Evolutionary conservation across 1,284 basidiomycete genomes (phyloP), one percentile per base, ranked within the genome.

Genomic region (Melampsora allii-populina): DNA sequence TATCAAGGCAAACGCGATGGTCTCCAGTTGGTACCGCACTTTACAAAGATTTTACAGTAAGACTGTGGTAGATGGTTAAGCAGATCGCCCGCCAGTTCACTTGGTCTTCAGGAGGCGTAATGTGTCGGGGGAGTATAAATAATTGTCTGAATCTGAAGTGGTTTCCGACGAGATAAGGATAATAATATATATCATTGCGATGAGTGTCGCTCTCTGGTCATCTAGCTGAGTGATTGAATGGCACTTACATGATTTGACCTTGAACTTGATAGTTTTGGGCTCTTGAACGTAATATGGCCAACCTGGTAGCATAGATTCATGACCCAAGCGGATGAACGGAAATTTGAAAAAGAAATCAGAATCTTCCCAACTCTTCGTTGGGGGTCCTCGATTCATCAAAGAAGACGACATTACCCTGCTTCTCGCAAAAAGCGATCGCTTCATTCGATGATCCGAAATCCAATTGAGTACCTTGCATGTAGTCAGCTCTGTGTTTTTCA

Each of bases 381-480:
- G 42, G 42, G 12, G 14, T 42, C 2, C 42, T 42, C 3, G 12
- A 42, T 42, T 42, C 14, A 14, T 42, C 17, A 10, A 19, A 19
- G 3, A 31, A 39, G 46, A 17, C 46, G 12, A 14, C 84, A 14
- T 67, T 78, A 88, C 91, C 91, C 85, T 94, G 91, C 84, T 92
- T 92, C 84, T 92, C 91, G 50, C 91, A 90, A 79, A 98, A 98
- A 81, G 92, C 90, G 76, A 96, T 86, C 29, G 96, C 95, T 80
- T 94, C 93, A 81, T 94, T 92, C 83, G 91, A 92, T 66, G 88
- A 88, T 78, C 87, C 86, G 87, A 98, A 98, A 58, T 89, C 87
- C 80, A 98, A 79, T 19, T 89, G 87, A 2, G 91, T 91, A 36
- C 91, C 94, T 82, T 98, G 95, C 89, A 98, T 91, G 84, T 97